These are phyloP conservation scores for Fraxinus angustifolia DNA, from an alignment of 305 asterid species.

Conservation along the genomic window DNA sequence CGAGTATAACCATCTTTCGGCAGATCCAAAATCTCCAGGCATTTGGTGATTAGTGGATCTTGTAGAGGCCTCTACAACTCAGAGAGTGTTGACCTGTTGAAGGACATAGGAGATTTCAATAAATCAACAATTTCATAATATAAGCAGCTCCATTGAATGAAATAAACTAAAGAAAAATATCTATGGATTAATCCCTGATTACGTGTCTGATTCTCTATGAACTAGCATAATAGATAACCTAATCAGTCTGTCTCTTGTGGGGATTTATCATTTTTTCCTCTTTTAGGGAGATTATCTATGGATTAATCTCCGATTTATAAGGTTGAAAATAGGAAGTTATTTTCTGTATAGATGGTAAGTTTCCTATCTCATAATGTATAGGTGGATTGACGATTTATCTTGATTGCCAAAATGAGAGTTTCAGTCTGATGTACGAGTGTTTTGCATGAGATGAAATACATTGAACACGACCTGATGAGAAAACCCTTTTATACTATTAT, in stretches of 20 bases:
- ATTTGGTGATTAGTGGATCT: conserved; percentile 65
- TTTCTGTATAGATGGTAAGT: not conserved
- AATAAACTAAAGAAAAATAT: not conserved
- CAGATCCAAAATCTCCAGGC: conserved; percentile 71
- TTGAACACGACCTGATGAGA: not conserved
- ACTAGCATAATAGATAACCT: not conserved
- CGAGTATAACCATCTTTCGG: conserved; percentile 46
- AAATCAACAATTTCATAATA: conserved; percentile 8
- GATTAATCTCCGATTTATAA: not conserved
- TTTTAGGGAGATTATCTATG: not conserved
- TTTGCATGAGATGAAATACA: not conserved
- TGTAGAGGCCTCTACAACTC: conserved; percentile 74
- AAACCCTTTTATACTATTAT: not conserved
- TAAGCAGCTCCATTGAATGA: not conserved
- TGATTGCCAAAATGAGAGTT: not conserved
- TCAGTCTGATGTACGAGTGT: not conserved
- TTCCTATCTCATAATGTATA: too few species aligned
- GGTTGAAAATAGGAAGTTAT: not conserved
- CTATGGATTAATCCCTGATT: not conserved
- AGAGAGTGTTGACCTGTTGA: conserved; percentile 58
- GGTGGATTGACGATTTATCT: too few species aligned
- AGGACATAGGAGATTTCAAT: conserved; percentile 16
- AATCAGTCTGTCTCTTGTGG: not conserved
- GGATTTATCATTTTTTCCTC: not conserved
- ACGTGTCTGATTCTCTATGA: not conserved